These are phyloP conservation scores for Yamadazyma insecticola DNA, from an alignment of 805 yeast species.

Conservation along the genomic window DNA sequence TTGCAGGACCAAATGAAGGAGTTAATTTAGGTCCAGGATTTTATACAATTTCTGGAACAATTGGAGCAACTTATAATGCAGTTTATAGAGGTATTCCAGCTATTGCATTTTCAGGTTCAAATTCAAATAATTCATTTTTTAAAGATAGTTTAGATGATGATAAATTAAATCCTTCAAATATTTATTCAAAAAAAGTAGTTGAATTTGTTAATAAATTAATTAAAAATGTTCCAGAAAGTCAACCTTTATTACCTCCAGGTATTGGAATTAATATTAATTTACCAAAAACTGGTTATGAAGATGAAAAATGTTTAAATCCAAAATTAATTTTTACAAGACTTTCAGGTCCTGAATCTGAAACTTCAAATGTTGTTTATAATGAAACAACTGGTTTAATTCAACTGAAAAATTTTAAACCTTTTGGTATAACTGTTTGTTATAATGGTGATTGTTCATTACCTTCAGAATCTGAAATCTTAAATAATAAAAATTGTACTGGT, in stretches of 20 bases:
- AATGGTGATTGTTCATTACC: slow-evolving; percentile 44
- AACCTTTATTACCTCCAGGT: slow-evolving; percentile 37
- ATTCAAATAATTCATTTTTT: slow-evolving; percentile 45
- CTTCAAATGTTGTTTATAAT: slow-evolving; percentile 33
- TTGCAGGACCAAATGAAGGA: slow-evolving; percentile 54
- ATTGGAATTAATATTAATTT: slow-evolving; percentile 47
- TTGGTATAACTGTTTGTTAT: slow-evolving; percentile 20
- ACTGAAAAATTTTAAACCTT: slow-evolving; percentile 5
- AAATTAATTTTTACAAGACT: slow-evolving; percentile 42
- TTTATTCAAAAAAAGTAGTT: slow-evolving; percentile 38
- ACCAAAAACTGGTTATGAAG: slow-evolving; percentile 39
- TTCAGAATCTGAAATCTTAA: slow-evolving; percentile 32
- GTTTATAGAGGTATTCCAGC: slow-evolving; percentile 47
- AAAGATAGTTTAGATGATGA: slow-evolving; percentile 42
- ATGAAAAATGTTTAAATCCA: slow-evolving; percentile 42
- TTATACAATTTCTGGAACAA: slow-evolving; percentile 46
- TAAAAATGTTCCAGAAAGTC: slow-evolving; percentile 30
- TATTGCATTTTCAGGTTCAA: slow-evolving; percentile 49
- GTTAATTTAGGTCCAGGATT: slow-evolving; percentile 38
- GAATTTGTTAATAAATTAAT: slow-evolving; percentile 37
- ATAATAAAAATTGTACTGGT: slow-evolving; percentile 33
- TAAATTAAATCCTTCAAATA: slow-evolving; percentile 37
- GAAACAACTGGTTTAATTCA: slow-evolving; percentile 28
- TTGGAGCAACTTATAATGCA: slow-evolving; percentile 47
- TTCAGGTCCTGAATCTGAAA: slow-evolving; percentile 35